These are phyloP conservation scores for Umbelopsis sp. DNA, from an alignment of 192 early-diverging fungal genomes.

Conservation along the genomic window DNA sequence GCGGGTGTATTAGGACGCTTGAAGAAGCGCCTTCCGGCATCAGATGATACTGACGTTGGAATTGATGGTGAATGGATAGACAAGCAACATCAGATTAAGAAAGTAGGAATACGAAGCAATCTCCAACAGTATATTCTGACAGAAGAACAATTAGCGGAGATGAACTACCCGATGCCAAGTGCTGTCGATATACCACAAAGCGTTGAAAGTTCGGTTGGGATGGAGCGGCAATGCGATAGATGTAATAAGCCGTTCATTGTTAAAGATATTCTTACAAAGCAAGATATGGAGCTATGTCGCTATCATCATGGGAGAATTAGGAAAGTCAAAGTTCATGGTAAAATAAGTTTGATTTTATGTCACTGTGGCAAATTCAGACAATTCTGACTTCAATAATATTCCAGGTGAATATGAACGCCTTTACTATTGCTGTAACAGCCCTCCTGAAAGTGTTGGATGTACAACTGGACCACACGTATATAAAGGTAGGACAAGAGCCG, in stretches of 20 bases:
- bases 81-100: not conserved
- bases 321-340: slow-evolving; percentile 26
- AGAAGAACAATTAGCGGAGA: slow-evolving; percentile 27
- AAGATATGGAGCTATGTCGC: slow-evolving; percentile 42
- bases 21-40: slow-evolving; percentile 56
- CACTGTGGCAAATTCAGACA: too few species aligned
- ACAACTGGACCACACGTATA: slow-evolving; percentile 65
- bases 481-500: slow-evolving; percentile 45
- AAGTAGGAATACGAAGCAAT: not conserved
- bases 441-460: slow-evolving; percentile 50
- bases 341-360: not conserved
- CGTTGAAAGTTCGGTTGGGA: slow-evolving; percentile 4
- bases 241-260: slow-evolving; percentile 50
- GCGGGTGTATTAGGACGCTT: slow-evolving; percentile 49
- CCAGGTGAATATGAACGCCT: slow-evolving; percentile 42
- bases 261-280: slow-evolving; percentile 35
- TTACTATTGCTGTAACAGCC: slow-evolving; percentile 52
- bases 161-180: slow-evolving; percentile 46
- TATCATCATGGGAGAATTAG: slow-evolving; percentile 48
- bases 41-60: slow-evolving; percentile 50
- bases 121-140: slow-evolving; percentile 28
- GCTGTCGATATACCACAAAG: not conserved
- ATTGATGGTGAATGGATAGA: slow-evolving; percentile 64
- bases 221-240: slow-evolving; percentile 44
- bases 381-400: not conserved